Conservation (phyloP, 305 asterid genomes). For the Fraxinus velutina region DNA sequence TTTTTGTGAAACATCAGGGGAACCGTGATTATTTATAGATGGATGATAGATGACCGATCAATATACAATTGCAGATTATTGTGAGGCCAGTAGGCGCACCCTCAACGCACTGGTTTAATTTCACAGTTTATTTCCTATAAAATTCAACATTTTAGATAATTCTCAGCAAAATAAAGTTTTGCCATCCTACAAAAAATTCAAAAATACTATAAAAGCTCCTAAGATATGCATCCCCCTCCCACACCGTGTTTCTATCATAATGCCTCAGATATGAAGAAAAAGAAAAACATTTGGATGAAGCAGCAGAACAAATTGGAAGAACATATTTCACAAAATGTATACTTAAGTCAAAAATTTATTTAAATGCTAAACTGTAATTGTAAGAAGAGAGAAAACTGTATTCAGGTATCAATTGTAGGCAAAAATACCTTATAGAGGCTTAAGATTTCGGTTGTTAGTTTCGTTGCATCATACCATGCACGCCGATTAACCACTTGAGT, state of each 20-base stretch:
- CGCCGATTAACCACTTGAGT: constrained; percentile 92
- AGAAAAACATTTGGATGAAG: neutral
- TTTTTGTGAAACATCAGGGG: neutral
- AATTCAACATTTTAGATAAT: neutral
- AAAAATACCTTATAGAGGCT: constrained; percentile 71
- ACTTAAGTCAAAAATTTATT: neutral
- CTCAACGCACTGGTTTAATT: neutral
- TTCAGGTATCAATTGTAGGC: neutral
- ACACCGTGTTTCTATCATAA: neutral
- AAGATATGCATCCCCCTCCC: neutral
- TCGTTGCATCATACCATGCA: constrained; percentile 91
- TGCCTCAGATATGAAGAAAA: neutral
- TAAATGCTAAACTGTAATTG: neutral
- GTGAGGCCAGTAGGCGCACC: neutral
- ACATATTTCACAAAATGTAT: neutral
- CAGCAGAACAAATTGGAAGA: neutral
- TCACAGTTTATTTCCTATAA: neutral
- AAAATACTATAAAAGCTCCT: neutral
- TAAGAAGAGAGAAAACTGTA: neutral
- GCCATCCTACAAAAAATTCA: neutral
- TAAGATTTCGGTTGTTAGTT: constrained; percentile 71
- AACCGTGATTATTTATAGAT: neutral
- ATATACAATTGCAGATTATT: neutral
- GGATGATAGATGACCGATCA: neutral
- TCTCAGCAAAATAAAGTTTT: neutral